Conservation (phyloP, 345 rosid genomes). For the Crucihimalaya himalaica region DNA sequence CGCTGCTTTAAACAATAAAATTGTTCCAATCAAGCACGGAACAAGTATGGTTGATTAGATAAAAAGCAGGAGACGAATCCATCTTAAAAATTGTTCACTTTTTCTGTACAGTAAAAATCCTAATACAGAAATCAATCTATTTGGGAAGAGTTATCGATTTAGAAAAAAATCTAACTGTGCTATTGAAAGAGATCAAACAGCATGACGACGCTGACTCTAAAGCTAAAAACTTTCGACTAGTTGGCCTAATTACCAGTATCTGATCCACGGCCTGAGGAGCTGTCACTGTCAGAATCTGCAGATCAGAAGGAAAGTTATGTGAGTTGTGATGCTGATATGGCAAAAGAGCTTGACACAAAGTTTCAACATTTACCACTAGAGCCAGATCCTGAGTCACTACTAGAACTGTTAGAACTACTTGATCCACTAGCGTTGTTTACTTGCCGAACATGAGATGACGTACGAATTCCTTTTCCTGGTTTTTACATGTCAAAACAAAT, state of each 20-base stretch:
- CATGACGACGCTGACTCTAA: conserved; percentile 22
- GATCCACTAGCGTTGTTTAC: conserved; percentile 42
- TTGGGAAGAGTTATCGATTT: conserved; percentile 3
- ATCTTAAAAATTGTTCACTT: not conserved
- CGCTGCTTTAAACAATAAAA: conserved; percentile 8
- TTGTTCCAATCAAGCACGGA: not conserved
- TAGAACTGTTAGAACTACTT: conserved; percentile 47
- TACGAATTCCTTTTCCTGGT: conserved; percentile 34
- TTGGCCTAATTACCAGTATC: conserved; percentile 37
- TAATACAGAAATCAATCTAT: conserved; percentile 26
- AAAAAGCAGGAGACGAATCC: not conserved
- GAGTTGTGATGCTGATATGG: conserved; percentile 12
- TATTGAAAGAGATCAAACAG: conserved; percentile 1
- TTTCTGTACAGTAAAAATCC: conserved; percentile 35
- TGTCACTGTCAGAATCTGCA: conserved; percentile 42
- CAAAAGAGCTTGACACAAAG: not conserved
- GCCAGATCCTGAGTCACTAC: conserved; percentile 43
- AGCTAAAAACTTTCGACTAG: conserved; percentile 22
- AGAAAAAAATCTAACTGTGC: conserved; percentile 14
- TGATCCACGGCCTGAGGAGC: conserved; percentile 42
- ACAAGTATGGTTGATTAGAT: conserved; percentile 24
- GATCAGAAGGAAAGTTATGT: not conserved
- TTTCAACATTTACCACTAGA: conserved; percentile 40
- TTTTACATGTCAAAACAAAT: not conserved
- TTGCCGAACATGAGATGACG: conserved; percentile 29